Percentiles rank a stretch among this genome's conserved stretches.
Evolutionary conservation across 768 basidiomycete species (phyloP).

Genomic region (Tylopilus vinaceipallidus): DNA sequence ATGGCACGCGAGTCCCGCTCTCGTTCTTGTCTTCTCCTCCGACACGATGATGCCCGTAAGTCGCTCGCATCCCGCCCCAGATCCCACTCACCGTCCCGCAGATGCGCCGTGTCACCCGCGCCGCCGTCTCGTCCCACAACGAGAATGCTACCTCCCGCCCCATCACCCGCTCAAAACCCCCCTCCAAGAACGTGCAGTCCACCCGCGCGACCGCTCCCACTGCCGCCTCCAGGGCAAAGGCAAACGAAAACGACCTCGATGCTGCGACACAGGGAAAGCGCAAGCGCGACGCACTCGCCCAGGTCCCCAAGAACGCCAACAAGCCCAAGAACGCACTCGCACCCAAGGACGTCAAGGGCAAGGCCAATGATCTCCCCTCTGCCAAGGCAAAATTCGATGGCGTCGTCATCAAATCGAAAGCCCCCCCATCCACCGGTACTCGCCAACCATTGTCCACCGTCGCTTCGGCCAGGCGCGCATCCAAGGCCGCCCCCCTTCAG

Average conservation of each 20-base stretch:
- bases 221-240: constrained; percentile 37
- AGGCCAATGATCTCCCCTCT: constrained; percentile 43
- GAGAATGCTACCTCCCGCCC: constrained; percentile 72
- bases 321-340: constrained; percentile 38
- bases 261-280: constrained; percentile 56
- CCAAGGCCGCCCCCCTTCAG: constrained; percentile 27
- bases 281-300: constrained; percentile 73
- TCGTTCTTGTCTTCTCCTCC: constrained; percentile 32
- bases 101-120: constrained; percentile 65
- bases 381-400: constrained; percentile 57
- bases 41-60: constrained; percentile 44
- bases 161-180: constrained; percentile 59
- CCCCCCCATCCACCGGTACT: constrained; percentile 21
- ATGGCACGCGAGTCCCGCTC: constrained; percentile 26
- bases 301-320: constrained; percentile 58
- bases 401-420: constrained; percentile 58
- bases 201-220: constrained; percentile 41
- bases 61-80: background rate
- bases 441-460: constrained; percentile 60
- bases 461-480: constrained; percentile 40
- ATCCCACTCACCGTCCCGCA: constrained; percentile 21
- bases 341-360: constrained; percentile 48
- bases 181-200: constrained; percentile 38
- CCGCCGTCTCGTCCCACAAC: constrained; percentile 50
- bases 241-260: constrained; percentile 44